Base-by-base conservation (phyloP, 2,329 filamentous ascomycete genomes). In the Proliferodiscus dingleyae region DNA sequence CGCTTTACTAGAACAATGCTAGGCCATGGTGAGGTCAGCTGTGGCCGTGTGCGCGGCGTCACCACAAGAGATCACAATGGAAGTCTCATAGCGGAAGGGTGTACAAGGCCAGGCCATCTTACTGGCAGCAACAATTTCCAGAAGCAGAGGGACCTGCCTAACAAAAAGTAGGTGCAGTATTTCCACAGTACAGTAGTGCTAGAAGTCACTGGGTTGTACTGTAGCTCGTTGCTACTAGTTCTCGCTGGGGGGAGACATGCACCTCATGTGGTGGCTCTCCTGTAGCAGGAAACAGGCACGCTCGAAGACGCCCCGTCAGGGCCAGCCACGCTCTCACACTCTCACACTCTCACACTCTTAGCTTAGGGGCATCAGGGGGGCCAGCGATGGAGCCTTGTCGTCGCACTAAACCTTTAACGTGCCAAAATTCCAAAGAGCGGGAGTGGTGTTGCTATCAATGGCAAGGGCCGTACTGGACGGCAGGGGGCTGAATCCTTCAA, bases 401-500 rank as follows among this genome's bases (percentile, higher is more conserved):
- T 40, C 19, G 37, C 15, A 29, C 23, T 37, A 37, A 9, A 10
- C 2, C 13, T 29, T 13, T 28, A 9, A 13, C 19, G 22, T 19
- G 11, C 30, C 37, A 10, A 40, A 22, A 41, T 33, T 32, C 39
- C 39, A 41, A 24, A 19, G 19, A 41, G 24, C 38, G 38, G 38
- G 24, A 41, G 28, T 15, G 39, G n/a, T 21, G 39, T 34, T 41
- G 32, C 39, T 41, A 24, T 41, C 39, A 41, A 41, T 41, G 26
- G 39, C n/a, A 33, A 16, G 8, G 13, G 22, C 39, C 23, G 30
- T n/a, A 21, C 7, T 13, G 22, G 37, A n/a, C n/a, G n/a, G n/a
- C 41, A n/a, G 42, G 46, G 46, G 46, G 9, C 19, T 19, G 41
- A 40, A 48, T 48, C 46, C 46, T 48, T 48, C 46, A 36, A 36